Base-by-base conservation (phyloP, 1,139 yeast genomes). In the Blastobotrys apis region DNA sequence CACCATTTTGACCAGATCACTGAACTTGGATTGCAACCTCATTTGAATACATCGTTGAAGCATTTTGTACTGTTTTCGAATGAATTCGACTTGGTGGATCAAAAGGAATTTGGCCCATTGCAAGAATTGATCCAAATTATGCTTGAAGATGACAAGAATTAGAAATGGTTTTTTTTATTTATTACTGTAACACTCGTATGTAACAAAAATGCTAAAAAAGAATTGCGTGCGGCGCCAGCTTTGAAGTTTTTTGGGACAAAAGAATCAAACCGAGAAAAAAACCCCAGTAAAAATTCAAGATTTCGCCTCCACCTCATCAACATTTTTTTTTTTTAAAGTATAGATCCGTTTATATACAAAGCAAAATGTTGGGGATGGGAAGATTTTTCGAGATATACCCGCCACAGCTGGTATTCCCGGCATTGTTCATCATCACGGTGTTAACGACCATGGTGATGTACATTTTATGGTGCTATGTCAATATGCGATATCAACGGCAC, bases 1-100 rank as follows among this genome's bases (percentile, higher is more conserved):
- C 97, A 92, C 60, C 99, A 92, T 64, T 92, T 92, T 66, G 95
- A 88, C 63, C 96, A 90, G 63, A 84, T 92, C 46, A 78, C 88
- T 36, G 97, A 90, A 60, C 72, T 92, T 55, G 96, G 96, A 1
- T 71, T 92, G 55, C 96, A 90, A 64, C 84, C 95, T 22, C 96
- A 92, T 58, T 73, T 92, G 55, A 92, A 92, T 63, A 92, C 99
- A 4, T 83, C 95, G 57, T 79, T 92, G 59, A 92, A 94, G 67
- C 99, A 92, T 63, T 92, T 87, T 62, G 90, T 90, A 38, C 72
- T 90, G 55, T 92, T 92, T 64, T 78, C 87, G 47, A 82, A 78
- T 57, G 95, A 92, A 64, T 94, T 92, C 59, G 74, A 76, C 26
- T 73, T 92, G 60, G 76, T 92, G 17, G 79, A 79, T 45, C 73